Conservation (phyloP, 2,329 filamentous ascomycete species). For the Orbilia ellipsospora region DNA sequence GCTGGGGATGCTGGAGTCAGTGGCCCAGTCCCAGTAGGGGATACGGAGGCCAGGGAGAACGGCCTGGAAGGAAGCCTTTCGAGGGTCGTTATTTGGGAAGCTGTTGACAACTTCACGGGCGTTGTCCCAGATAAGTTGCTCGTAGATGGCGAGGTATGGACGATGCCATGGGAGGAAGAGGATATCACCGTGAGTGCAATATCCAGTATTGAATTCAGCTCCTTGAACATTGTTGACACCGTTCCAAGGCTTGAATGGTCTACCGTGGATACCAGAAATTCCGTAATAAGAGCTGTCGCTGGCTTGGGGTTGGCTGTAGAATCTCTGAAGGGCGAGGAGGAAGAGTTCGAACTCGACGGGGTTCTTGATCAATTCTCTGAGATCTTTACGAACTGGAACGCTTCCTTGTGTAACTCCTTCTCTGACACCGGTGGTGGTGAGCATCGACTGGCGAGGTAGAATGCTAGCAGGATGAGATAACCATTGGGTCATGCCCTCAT, state of each 20-base stretch:
- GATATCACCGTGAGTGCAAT: constrained; percentile 24
- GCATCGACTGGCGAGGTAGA: constrained; percentile 11
- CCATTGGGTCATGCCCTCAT: constrained; percentile 10
- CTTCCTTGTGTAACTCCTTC: constrained; percentile 23
- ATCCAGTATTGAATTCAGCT: constrained; percentile 24
- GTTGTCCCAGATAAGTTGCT: constrained; percentile 61
- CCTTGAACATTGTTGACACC: not conserved
- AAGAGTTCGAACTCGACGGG: constrained; percentile 70
- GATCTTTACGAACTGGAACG: constrained; percentile 34
- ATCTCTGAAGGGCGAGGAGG: constrained; percentile 77
- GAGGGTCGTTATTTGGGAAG: constrained; percentile 64
- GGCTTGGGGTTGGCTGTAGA: constrained; percentile 75
- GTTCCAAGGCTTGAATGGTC: constrained; percentile 36
- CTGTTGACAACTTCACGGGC: constrained; percentile 62
- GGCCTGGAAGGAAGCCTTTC: constrained; percentile 61
- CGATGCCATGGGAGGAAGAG: constrained; percentile 83
- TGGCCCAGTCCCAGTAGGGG: constrained; percentile 68
- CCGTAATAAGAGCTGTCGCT: constrained; percentile 79
- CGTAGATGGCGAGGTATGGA: constrained; percentile 73
- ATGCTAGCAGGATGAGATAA: constrained; percentile 1
- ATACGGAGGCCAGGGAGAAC: constrained; percentile 60
- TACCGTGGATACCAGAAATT: constrained; percentile 83
- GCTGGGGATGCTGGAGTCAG: constrained; percentile 61
- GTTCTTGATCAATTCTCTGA: constrained; percentile 33
- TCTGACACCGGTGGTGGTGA: constrained; percentile 28